phyloP scores from a whole-genome alignment of 768 basidiomycete species.

The Sarcomyxa edulis region DNA sequence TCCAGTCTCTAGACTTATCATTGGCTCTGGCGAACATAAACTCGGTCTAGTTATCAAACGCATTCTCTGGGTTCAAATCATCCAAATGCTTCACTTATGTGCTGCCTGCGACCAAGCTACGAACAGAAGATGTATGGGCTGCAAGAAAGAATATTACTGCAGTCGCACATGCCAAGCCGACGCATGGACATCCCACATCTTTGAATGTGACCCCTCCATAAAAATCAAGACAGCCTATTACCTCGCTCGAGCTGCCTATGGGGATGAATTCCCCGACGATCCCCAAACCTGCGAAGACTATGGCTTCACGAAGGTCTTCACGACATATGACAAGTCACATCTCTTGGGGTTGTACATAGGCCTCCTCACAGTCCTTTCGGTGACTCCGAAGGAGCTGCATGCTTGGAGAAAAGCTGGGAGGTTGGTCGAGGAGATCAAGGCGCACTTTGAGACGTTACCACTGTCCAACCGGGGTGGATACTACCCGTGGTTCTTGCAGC shows the following conservation, averaged over 20 bases:
- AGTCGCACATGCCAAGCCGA: slow-evolving; percentile 20
- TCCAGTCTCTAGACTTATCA: no score
- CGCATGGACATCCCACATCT: slow-evolving; percentile 25
- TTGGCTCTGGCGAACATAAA: no score
- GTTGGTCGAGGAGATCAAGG: slow-evolving; percentile 27
- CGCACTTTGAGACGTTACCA: slow-evolving; percentile 19
- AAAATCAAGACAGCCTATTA: slow-evolving; percentile 25
- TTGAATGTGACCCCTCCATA: slow-evolving; percentile 20
- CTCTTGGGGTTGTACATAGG: slow-evolving; percentile 27
- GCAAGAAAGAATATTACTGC: no score
- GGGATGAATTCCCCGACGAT: slow-evolving; percentile 22
- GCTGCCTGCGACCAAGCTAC: no score
- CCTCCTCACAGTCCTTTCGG: slow-evolving; percentile 14
- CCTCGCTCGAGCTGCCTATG: slow-evolving; percentile 20
- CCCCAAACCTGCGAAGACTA: slow-evolving; percentile 27
- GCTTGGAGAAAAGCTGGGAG: slow-evolving; percentile 26
- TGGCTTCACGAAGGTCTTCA: slow-evolving; percentile 23
- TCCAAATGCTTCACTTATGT: no score
- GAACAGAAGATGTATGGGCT: no score
- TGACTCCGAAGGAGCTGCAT: slow-evolving; percentile 22
- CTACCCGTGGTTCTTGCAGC: slow-evolving; percentile 30
- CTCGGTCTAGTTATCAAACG: no score
- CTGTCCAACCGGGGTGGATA: slow-evolving; percentile 17
- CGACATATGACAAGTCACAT: slow-evolving; percentile 8
- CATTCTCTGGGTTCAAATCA: no score